Conservation (phyloP, 352 stramenopile species). For the Achlya hypogyna region DNA sequence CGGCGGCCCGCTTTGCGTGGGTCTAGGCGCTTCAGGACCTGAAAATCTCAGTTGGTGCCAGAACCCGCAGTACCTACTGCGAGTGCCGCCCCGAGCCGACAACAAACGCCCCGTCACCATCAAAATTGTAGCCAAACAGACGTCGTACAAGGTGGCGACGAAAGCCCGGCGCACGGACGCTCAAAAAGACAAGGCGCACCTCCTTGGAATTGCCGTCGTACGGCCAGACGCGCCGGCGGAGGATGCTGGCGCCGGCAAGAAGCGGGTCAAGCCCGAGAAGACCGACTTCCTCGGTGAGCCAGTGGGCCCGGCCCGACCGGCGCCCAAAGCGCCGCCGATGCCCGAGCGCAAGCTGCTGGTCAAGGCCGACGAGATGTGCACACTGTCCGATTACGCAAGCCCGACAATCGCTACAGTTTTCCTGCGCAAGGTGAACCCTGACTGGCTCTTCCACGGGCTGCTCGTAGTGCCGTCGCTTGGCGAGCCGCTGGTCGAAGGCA, state of each 20-base stretch:
- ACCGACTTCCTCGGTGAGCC: constrained; percentile 66
- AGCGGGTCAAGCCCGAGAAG: constrained; percentile 38
- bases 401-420: constrained; percentile 46
- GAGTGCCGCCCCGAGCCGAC: constrained; percentile 22
- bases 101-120: constrained; percentile 41
- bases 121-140: constrained; percentile 67
- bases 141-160: constrained; percentile 35
- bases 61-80: constrained; percentile 85
- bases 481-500: constrained; percentile 52
- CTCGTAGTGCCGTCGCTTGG: constrained; percentile 70
- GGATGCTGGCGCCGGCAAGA: constrained; percentile 20
- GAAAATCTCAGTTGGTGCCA: constrained; percentile 71
- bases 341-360: constrained; percentile 55
- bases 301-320: constrained; percentile 3
- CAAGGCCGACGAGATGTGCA: constrained; percentile 67
- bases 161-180: constrained; percentile 39
- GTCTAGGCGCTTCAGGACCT: constrained; percentile 26
- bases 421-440: constrained; percentile 51
- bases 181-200: constrained; percentile 47
- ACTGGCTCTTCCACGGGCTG: constrained; percentile 48
- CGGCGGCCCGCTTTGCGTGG: constrained; percentile 60
- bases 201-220: constrained; percentile 51
- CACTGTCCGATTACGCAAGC: constrained; percentile 47
- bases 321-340: neutral
- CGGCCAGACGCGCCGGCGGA: constrained; percentile 25